These are phyloP conservation scores for Friedmanniomyces simplex DNA, from an alignment of 495 filamentous ascomycete species.

Conservation along the genomic window DNA sequence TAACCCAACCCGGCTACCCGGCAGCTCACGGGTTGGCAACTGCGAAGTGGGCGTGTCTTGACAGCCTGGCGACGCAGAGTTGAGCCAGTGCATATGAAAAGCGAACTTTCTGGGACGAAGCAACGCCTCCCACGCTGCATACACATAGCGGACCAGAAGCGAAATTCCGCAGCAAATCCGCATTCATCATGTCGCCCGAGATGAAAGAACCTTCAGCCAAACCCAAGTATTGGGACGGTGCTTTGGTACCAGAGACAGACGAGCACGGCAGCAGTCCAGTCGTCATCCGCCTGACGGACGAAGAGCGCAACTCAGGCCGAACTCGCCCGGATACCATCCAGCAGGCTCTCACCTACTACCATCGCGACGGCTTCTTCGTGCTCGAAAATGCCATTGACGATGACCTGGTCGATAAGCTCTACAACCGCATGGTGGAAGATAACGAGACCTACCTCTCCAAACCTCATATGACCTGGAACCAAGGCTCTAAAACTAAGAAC, in stretches of 20 bases:
- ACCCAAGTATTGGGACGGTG: conserved; percentile 3
- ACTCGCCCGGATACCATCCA: conserved; percentile 7
- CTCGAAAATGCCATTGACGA: conserved; percentile 15
- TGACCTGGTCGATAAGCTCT: conserved; percentile 9
- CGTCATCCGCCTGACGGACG: conserved; percentile 6
- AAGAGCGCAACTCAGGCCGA: conserved; percentile 1
- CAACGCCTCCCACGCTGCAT: background rate
- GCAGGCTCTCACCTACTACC: conserved; percentile 6
- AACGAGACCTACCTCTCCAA: conserved; percentile 4
- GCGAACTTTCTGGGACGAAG: background rate
- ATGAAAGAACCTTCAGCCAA: background rate
- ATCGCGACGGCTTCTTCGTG: conserved; percentile 18
- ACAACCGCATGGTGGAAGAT: conserved; percentile 15
- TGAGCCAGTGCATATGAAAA: background rate
- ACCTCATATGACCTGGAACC: conserved; percentile 8
- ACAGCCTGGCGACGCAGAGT: background rate
- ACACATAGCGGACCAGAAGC: background rate
- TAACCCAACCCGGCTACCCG: background rate
- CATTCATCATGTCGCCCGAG: background rate
- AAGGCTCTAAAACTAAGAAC: conserved; percentile 8
- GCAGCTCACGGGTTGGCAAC: background rate
- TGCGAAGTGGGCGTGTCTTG: background rate
- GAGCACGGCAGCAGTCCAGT: conserved; percentile 4
- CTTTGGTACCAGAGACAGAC: conserved; percentile 1
- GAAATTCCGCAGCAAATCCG: background rate